Evolutionary conservation across 1,139 yeast genomes (phyloP).

Genomic region (Yamadazyma diddensiae): DNA sequence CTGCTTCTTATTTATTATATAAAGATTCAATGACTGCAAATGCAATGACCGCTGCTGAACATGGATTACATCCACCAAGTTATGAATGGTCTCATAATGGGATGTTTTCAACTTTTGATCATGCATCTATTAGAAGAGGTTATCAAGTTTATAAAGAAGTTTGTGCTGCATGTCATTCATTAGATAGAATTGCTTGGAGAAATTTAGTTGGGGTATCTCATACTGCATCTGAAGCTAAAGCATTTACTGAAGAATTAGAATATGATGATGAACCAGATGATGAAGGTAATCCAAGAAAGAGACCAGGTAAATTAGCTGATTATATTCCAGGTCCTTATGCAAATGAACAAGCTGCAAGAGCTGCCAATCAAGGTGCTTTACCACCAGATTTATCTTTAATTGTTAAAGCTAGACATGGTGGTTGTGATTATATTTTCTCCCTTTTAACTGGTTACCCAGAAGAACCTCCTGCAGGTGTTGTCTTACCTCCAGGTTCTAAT

Average conservation of each 20-base stretch:
- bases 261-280: slow-evolving; percentile 99
- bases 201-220: slow-evolving; percentile 96
- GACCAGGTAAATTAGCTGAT: slow-evolving; percentile 98
- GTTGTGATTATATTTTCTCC: slow-evolving; percentile 90
- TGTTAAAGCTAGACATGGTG: slow-evolving; percentile 99
- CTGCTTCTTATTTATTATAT: slow-evolving; percentile 74
- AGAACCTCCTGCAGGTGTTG: slow-evolving; percentile 97
- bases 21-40: slow-evolving; percentile 79
- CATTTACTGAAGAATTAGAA: slow-evolving; percentile 93
- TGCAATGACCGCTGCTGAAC: slow-evolving; percentile 99
- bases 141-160: slow-evolving; percentile 98
- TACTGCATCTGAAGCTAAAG: slow-evolving; percentile 86
- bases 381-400: slow-evolving; percentile 98
- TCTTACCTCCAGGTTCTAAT: slow-evolving; percentile 88
- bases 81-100: slow-evolving; percentile 95
- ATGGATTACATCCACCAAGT: slow-evolving; percentile 94
- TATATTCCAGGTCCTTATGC: slow-evolving; percentile 93
- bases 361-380: slow-evolving; percentile 98
- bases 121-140: slow-evolving; percentile 97
- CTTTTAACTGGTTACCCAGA: slow-evolving; percentile 98
- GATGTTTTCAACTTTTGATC: slow-evolving; percentile 90
- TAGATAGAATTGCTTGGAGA: slow-evolving; percentile 98
- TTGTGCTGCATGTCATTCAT: slow-evolving; percentile 98
- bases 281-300: slow-evolving; percentile 97
- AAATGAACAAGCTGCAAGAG: slow-evolving; percentile 99